Evolutionary conservation across 495 filamentous ascomycete genomes (phyloP).

Genomic region (Acidiella bohemica): DNA sequence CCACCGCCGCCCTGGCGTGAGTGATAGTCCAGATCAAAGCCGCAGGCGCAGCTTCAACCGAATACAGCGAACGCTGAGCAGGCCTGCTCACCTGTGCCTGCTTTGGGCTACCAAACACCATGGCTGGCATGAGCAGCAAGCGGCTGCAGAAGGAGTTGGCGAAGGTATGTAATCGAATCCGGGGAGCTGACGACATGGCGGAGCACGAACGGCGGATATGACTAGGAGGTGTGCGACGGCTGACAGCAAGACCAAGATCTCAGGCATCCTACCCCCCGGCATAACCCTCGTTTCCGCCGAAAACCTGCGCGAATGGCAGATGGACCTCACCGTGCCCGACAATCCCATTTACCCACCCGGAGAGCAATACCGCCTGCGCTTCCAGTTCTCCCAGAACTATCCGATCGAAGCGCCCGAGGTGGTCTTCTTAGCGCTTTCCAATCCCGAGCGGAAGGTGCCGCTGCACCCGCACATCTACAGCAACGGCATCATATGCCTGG

Average conservation of each 20-base stretch:
- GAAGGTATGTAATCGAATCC: conserved; percentile 4
- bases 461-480: conserved; percentile 97
- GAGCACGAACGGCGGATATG: too few species aligned
- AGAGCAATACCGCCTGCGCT: conserved; percentile 74
- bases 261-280: conserved; percentile 38
- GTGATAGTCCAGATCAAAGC: too few species aligned
- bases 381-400: conserved; percentile 69
- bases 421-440: conserved; percentile 57
- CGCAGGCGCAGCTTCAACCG: too few species aligned
- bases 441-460: conserved; percentile 46
- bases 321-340: conserved; percentile 79
- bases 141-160: conserved; percentile 16
- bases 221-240: not conserved
- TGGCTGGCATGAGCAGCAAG: conserved; percentile 19
- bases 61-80: too few species aligned
- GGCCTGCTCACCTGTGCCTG: too few species aligned
- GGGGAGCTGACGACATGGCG: not conserved
- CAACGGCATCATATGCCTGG: conserved; percentile 95
- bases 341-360: conserved; percentile 75
- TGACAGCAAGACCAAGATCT: conserved; percentile 18
- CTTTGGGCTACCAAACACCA: too few species aligned
- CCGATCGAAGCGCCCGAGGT: conserved; percentile 96
- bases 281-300: conserved; percentile 70
- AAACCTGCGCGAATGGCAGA: conserved; percentile 75
- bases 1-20: too few species aligned